Base-by-base conservation (phyloP, 2,329 filamentous ascomycete species). In the Fusarium fujikuroi region DNA sequence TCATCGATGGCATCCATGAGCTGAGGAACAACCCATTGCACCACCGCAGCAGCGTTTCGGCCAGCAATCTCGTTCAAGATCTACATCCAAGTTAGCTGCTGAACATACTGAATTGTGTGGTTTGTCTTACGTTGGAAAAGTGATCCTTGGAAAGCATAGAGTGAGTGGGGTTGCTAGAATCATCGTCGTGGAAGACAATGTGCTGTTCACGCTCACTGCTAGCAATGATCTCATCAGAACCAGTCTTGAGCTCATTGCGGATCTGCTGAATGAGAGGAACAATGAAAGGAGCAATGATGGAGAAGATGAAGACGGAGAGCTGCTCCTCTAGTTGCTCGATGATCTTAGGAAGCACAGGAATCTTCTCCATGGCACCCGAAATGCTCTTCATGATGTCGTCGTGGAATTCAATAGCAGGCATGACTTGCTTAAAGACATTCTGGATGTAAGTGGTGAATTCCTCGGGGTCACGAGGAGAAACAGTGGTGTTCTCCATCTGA, bases 91-190 rank as follows among this genome's bases (percentile, higher is more conserved):
- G 66, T 75, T 30, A 66, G 58, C 47, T 9, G 34, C 15, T 14
- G 4, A 15, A n/a, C 11, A 28, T 3, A 43, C 28, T 40, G 11
- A 43, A 23, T 32, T 43, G 25, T 9, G 23, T 12, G 16, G 16
- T 44, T 28, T 9, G 28, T 76, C 86, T 83, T 81, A 92, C 86
- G 79, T 97, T 97, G 72, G 92, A 93, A 82, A 98, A 98, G 83
- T 98, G 95, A 78, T 98, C 95, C 85, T 98, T 98, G 66, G 94
- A 95, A 59, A 98, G 86, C 95, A 97, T 97, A 25, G 94, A 97
- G 84, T 98, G 95, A 3, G 95, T 98, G 0, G 95, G 95, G 78
- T 98, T 92, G 25, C 90, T 91, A 71, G 85, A 92, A 58, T 88
- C 71, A 78, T 97, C 92, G 74, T 98, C 91, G 49, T 93, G 84